phyloP scores from a whole-genome alignment of 768 basidiomycete genomes.

The Cystofilobasidium capitatum region DNA sequence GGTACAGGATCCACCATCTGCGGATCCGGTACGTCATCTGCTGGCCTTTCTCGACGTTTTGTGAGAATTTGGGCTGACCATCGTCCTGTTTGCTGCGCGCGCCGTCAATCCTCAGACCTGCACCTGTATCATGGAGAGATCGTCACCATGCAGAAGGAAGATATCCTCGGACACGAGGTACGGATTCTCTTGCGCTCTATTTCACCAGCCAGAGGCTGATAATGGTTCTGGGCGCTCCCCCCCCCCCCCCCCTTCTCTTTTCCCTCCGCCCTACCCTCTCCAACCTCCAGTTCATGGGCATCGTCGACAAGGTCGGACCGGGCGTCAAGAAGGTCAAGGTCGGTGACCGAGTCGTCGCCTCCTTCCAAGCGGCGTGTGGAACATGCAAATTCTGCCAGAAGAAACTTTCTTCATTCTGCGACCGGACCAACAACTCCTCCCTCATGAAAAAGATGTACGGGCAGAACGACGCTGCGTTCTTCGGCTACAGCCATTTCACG shows the following conservation, averaged over 20 bases:
- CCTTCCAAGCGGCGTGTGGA: conserved; percentile 70
- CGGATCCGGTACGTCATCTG: conserved; percentile 44
- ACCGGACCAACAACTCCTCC: conserved; percentile 59
- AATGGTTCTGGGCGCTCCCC: too few relatives aligned
- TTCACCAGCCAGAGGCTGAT: background rate
- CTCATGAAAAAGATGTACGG: conserved; percentile 38
- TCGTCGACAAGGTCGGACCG: conserved; percentile 57
- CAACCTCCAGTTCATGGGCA: conserved; percentile 49
- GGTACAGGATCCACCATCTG: conserved; percentile 52
- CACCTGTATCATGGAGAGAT: conserved; percentile 45
- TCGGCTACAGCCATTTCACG: conserved; percentile 49
- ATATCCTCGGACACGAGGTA: conserved; percentile 63
- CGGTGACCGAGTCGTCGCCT: conserved; percentile 60
- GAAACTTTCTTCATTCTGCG: conserved; percentile 63
- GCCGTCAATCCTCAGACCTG: conserved; percentile 41
- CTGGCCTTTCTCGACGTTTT: background rate
- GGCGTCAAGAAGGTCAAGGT: conserved; percentile 52
- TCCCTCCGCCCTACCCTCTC: too few relatives aligned
- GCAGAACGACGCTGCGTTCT: conserved; percentile 60
- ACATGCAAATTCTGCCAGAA: conserved; percentile 61
- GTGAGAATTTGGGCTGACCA: background rate
- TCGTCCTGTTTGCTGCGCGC: background rate
- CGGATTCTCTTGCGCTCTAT: background rate
- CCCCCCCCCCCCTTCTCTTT: too few relatives aligned
- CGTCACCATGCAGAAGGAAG: conserved; percentile 57